Evolutionary conservation across 176 grass and related monocot genomes (phyloP).

Genomic region (Rhynchospora pubera): DNA sequence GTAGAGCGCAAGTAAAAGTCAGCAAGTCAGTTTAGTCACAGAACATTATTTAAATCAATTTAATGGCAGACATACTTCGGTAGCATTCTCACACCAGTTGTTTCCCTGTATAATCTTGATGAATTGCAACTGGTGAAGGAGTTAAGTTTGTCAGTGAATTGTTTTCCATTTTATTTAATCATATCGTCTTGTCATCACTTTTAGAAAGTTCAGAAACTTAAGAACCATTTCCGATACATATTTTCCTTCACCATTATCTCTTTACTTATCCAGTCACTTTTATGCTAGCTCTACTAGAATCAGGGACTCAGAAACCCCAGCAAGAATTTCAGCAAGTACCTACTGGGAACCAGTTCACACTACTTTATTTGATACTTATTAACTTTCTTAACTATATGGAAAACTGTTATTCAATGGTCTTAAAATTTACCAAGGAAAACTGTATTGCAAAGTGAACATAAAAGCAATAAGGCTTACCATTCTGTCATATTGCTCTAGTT

Average conservation of each 20-base stretch:
- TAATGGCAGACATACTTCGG: background rate
- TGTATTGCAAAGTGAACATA: background rate
- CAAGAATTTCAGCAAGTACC: background rate
- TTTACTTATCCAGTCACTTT: background rate
- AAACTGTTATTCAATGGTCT: background rate
- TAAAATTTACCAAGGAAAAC: conserved; percentile 5
- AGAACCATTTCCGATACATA: too few relatives aligned
- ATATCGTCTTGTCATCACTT: background rate
- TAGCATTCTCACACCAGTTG: background rate
- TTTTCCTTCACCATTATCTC: background rate
- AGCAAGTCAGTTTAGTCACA: background rate
- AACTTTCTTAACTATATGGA: background rate
- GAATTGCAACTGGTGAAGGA: background rate
- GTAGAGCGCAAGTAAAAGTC: background rate
- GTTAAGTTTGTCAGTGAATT: background rate
- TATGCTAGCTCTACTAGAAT: background rate
- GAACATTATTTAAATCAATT: background rate
- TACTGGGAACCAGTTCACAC: background rate
- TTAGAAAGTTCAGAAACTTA: background rate
- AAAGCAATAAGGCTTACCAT: conserved; percentile 39
- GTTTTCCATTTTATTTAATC: background rate
- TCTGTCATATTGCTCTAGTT: conserved; percentile 36
- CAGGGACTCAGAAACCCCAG: background rate
- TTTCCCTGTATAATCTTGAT: background rate
- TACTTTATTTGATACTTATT: background rate